phyloP scores from a whole-genome alignment of 805 yeast species.

The Priceomyces fermenticarens region DNA sequence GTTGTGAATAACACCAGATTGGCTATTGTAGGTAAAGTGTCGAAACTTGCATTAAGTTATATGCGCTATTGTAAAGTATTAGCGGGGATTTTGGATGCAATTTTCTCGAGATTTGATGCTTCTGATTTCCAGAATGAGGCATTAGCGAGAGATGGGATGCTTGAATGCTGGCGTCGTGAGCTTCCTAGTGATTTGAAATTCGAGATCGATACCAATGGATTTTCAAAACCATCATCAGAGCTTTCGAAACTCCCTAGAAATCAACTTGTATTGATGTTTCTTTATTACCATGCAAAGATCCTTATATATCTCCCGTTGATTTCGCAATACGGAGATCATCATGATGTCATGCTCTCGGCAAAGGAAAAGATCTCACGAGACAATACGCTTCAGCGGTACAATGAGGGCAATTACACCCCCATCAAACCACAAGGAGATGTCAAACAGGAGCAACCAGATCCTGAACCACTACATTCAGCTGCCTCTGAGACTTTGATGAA shows the following conservation, averaged over 20 bases:
- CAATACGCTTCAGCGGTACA: too few species aligned
- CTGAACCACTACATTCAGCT: too few species aligned
- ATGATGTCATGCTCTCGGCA: conserved; percentile 38
- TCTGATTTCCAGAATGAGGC: conserved; percentile 25
- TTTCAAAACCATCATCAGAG: conserved; percentile 26
- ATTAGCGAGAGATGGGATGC: conserved; percentile 52
- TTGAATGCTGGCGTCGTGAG: conserved; percentile 77
- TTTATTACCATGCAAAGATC: conserved; percentile 42
- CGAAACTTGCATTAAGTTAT: conserved; percentile 57
- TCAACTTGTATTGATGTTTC: conserved; percentile 50
- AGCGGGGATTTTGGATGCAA: conserved; percentile 68
- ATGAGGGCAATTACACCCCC: too few species aligned
- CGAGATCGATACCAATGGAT: conserved; percentile 60
- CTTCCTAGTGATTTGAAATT: conserved; percentile 61
- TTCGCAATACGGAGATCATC: conserved; percentile 40
- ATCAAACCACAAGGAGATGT: conserved; percentile 33
- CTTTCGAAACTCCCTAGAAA: conserved; percentile 33
- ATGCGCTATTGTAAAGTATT: conserved; percentile 71
- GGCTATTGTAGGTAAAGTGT: conserved; percentile 67
- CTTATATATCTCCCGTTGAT: conserved; percentile 41
- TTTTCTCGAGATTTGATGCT: conserved; percentile 56
- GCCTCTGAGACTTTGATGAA: conserved; percentile 28
- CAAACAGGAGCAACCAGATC: too few species aligned
- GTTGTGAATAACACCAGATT: conserved; percentile 57
- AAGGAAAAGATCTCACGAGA: conserved; percentile 25